Evolutionary conservation across 179 eudicot genomes (phyloP).

Genomic region (Patellifolia procumbens): DNA sequence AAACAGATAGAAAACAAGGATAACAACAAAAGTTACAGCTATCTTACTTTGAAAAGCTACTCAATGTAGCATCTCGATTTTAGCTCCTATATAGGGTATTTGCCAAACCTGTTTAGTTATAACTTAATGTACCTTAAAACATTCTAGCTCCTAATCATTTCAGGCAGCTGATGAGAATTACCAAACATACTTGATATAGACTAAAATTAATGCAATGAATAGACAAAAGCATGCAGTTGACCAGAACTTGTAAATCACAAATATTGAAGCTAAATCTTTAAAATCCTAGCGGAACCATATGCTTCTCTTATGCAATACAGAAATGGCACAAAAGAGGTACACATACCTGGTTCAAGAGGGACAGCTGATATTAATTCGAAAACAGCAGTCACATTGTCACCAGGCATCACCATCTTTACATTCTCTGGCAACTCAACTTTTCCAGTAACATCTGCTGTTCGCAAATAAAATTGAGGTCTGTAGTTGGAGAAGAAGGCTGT

Average conservation of each 20-base stretch:
- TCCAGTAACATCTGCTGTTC: conserved; percentile 94
- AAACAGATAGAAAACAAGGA: no score
- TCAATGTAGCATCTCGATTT: no score
- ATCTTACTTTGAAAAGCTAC: no score
- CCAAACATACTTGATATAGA: neutral
- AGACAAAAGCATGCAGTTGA: neutral
- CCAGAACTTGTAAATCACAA: neutral
- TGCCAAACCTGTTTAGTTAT: no score
- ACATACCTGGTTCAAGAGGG: conserved; percentile 87
- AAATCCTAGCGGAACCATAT: neutral
- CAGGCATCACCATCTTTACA: conserved; percentile 98
- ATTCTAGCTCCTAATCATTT: no score
- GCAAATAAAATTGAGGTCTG: conserved; percentile 87
- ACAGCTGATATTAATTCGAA: conserved; percentile 83
- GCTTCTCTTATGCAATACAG: neutral
- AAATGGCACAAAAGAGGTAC: conserved; percentile 12
- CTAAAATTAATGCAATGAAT: neutral
- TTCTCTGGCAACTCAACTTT: conserved; percentile 83
- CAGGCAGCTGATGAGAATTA: no score
- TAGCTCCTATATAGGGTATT: no score
- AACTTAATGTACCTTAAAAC: no score
- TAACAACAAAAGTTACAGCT: no score
- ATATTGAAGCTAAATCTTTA: neutral
- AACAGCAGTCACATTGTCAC: conserved; percentile 90
- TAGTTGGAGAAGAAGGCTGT: conserved; percentile 82